A percentile compares a stretch with the other conserved stretches of the same genome.
phyloP scores from a whole-genome alignment of 805 yeast genomes.

The Diddensiella caesifluorescens region DNA sequence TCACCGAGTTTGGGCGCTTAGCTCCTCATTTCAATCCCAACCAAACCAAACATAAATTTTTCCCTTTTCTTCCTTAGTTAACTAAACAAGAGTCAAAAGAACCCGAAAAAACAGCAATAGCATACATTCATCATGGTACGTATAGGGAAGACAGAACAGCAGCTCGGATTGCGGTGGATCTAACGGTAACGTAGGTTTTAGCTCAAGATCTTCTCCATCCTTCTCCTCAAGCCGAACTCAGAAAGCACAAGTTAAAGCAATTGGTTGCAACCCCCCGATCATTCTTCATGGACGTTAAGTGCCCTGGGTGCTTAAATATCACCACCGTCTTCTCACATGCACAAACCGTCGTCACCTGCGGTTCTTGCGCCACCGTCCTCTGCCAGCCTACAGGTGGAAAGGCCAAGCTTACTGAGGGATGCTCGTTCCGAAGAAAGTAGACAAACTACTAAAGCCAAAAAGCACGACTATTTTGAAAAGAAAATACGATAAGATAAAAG shows the following conservation, averaged over 20 bases:
- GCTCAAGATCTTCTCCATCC: slow-evolving; percentile 99
- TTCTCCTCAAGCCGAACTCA: slow-evolving; percentile 91
- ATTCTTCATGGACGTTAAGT: slow-evolving; percentile 98
- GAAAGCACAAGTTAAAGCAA: slow-evolving; percentile 94
- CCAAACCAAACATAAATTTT: too few species aligned
- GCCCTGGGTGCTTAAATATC: slow-evolving; percentile 99
- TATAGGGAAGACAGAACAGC: too few species aligned
- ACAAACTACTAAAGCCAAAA: neutral
- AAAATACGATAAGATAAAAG: too few species aligned
- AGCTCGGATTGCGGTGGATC: too few species aligned
- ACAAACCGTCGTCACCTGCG: slow-evolving; percentile 99
- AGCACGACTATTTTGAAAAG: too few species aligned
- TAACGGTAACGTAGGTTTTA: too few species aligned
- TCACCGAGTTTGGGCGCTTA: too few species aligned
- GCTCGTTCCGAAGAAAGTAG: slow-evolving; percentile 99
- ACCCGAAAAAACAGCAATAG: too few species aligned
- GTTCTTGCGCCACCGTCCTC: slow-evolving; percentile 95
- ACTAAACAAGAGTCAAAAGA: too few species aligned
- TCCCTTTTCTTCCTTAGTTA: too few species aligned
- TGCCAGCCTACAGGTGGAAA: slow-evolving; percentile 99
- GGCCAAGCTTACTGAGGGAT: slow-evolving; percentile 99
- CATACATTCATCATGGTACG: too few species aligned
- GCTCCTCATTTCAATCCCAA: too few species aligned
- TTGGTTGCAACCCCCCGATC: slow-evolving; percentile 98
- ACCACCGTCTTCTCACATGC: slow-evolving; percentile 99